phyloP scores from a whole-genome alignment of 1,284 basidiomycete species.

The Neotropicomus parvogracilis region DNA sequence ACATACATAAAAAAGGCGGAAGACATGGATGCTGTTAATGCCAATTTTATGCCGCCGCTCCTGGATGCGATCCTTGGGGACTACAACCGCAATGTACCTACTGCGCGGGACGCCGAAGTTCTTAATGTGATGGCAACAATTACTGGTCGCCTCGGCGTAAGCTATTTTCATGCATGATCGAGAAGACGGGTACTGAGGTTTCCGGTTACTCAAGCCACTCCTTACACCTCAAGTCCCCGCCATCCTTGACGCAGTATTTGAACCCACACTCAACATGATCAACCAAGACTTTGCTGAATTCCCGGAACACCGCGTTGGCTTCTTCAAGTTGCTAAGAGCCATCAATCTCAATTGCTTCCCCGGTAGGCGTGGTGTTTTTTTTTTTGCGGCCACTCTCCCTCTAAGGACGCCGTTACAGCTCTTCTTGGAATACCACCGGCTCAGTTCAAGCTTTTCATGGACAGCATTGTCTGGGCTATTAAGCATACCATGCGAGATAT shows the following conservation, averaged over 20 bases:
- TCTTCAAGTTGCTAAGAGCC: slow-evolving; percentile 93
- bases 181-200: slow-evolving; percentile 8
- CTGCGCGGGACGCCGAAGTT: slow-evolving; percentile 95
- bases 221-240: slow-evolving; percentile 95
- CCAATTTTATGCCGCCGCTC: slow-evolving; percentile 91
- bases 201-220: slow-evolving; percentile 49
- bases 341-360: slow-evolving; percentile 97
- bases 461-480: slow-evolving; percentile 98
- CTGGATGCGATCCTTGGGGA: slow-evolving; percentile 97
- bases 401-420: slow-evolving; percentile 44
- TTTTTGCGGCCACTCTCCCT: background rate
- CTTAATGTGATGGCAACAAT: slow-evolving; percentile 99
- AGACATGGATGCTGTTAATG: slow-evolving; percentile 90
- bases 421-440: slow-evolving; percentile 83
- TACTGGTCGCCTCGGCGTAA: slow-evolving; percentile 79
- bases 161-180: slow-evolving; percentile 30
- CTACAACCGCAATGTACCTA: slow-evolving; percentile 92
- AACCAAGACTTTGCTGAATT: slow-evolving; percentile 98
- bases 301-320: slow-evolving; percentile 96
- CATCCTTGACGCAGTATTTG: slow-evolving; percentile 95
- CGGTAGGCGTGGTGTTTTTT: slow-evolving; percentile 45
- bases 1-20: slow-evolving; percentile 97
- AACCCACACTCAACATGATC: slow-evolving; percentile 98
- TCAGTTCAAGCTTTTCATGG: slow-evolving; percentile 98
- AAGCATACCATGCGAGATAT: slow-evolving; percentile 99